Conservation (phyloP, 2,329 filamentous ascomycete species). For the Arachnomyces sp. region DNA sequence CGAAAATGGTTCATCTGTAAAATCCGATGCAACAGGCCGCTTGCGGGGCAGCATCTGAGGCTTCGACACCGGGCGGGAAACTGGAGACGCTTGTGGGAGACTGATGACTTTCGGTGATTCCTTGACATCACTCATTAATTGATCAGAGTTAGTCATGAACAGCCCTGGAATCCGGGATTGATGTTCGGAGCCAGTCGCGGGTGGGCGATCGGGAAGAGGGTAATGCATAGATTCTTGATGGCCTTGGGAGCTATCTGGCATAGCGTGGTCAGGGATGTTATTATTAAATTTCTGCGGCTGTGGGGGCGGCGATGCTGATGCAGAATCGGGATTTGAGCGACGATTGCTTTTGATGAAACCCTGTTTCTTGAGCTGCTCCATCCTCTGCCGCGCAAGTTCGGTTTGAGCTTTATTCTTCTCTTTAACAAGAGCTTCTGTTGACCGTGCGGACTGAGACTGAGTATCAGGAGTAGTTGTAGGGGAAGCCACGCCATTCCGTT, state of each 20-base stretch:
- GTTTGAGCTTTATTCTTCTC: conserved; percentile 57
- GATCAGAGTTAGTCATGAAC: conserved; percentile 35
- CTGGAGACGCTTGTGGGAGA: conserved; percentile 7
- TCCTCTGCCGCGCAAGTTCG: conserved; percentile 66
- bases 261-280: too few relatives aligned
- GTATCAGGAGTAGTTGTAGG: conserved; percentile 2
- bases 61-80: conserved; percentile 14
- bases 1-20: conserved; percentile 47
- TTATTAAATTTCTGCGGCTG: neutral
- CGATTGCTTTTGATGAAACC: conserved; percentile 33
- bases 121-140: conserved; percentile 2
- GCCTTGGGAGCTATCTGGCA: too few relatives aligned
- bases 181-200: conserved; percentile 19
- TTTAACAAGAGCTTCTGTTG: conserved; percentile 21
- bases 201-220: conserved; percentile 31
- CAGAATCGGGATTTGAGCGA: conserved; percentile 13
- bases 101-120: too few relatives aligned
- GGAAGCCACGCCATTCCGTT: too few relatives aligned
- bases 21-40: conserved; percentile 61
- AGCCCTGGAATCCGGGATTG: conserved; percentile 43
- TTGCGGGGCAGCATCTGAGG: conserved; percentile 36
- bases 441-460: conserved; percentile 1
- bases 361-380: conserved; percentile 61
- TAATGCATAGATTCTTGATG: conserved; percentile 16
- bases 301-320: neutral